Conservation (phyloP, 2,329 filamentous ascomycete genomes). For the Colletotrichum trifolii region DNA sequence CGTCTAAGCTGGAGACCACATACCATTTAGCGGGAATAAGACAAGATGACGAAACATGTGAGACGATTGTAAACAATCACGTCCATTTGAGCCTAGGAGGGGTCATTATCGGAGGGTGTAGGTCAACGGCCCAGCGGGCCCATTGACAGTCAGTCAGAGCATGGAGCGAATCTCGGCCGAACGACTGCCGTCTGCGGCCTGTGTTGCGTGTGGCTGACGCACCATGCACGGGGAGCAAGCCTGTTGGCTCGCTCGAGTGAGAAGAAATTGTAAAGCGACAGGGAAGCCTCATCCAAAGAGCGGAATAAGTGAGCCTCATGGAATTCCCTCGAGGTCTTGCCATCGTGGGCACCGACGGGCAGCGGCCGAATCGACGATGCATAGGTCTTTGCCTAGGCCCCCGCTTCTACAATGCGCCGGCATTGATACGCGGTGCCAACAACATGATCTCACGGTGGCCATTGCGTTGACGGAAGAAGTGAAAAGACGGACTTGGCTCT, state of each 20-base stretch:
- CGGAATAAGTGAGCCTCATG: neutral
- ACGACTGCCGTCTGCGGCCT: neutral
- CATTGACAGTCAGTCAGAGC: neutral
- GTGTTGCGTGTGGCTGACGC: neutral
- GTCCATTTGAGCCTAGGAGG: too few species aligned
- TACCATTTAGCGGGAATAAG: neutral
- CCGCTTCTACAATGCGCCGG: too few species aligned
- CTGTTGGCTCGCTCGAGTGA: neutral
- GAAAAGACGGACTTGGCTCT: slow-evolving; percentile 16
- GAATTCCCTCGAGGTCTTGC: too few species aligned
- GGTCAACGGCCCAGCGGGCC: too few species aligned
- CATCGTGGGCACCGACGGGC: too few species aligned
- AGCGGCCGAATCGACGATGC: neutral
- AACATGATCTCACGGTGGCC: slow-evolving; percentile 2
- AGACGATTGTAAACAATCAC: too few species aligned
- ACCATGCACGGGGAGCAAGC: slow-evolving; percentile 1
- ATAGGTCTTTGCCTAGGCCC: neutral
- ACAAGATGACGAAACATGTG: too few species aligned
- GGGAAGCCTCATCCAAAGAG: neutral
- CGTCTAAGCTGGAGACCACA: neutral
- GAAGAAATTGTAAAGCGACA: slow-evolving; percentile 11
- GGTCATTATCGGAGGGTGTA: too few species aligned
- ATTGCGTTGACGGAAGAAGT: neutral
- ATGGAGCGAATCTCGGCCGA: slow-evolving; percentile 13
- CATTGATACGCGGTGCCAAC: neutral